Evolutionary conservation across 352 stramenopile species (phyloP).

Genomic region (Phytophthora crassamura): DNA sequence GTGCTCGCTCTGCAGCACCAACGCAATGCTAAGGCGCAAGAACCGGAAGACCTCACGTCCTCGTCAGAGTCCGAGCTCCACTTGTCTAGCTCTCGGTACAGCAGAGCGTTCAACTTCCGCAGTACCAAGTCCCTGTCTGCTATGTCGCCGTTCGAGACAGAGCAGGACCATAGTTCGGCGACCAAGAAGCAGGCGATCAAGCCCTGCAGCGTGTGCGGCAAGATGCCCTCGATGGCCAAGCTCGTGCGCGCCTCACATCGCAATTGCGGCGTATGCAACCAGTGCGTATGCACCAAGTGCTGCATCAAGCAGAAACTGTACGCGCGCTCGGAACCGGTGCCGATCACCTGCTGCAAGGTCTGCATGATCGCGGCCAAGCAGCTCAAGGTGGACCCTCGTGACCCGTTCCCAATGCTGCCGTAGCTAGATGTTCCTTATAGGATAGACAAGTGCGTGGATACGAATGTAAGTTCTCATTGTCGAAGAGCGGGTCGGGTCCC

Average conservation of each 20-base stretch:
- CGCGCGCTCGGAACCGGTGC: slow-evolving; percentile 43
- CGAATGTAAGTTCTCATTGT: slow-evolving; percentile 19
- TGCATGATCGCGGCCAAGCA: slow-evolving; percentile 53
- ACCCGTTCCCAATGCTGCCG: slow-evolving; percentile 56
- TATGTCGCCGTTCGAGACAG: slow-evolving; percentile 5
- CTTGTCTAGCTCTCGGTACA: slow-evolving; percentile 23
- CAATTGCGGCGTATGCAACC: slow-evolving; percentile 54
- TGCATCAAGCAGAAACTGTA: slow-evolving; percentile 57
- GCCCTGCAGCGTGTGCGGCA: slow-evolving; percentile 35
- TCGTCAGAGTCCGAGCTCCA: slow-evolving; percentile 30
- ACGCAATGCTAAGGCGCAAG: slow-evolving; percentile 9
- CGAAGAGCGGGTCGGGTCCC: too few relatives aligned
- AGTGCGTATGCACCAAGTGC: slow-evolving; percentile 57
- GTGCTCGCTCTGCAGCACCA: slow-evolving; percentile 14
- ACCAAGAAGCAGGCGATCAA: slow-evolving; percentile 27
- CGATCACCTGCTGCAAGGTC: slow-evolving; percentile 56
- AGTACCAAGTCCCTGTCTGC: slow-evolving; percentile 27
- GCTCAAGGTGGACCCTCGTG: slow-evolving; percentile 53
- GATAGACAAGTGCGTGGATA: slow-evolving; percentile 12
- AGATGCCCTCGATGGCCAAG: slow-evolving; percentile 40
- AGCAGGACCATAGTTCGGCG: not conserved
- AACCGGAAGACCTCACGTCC: slow-evolving; percentile 26
- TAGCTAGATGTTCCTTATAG: slow-evolving; percentile 1
- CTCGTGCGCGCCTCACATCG: slow-evolving; percentile 36
- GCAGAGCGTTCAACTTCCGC: slow-evolving; percentile 29